phyloP scores from a whole-genome alignment of 345 rosid species.

The Erucastrum elatum region DNA sequence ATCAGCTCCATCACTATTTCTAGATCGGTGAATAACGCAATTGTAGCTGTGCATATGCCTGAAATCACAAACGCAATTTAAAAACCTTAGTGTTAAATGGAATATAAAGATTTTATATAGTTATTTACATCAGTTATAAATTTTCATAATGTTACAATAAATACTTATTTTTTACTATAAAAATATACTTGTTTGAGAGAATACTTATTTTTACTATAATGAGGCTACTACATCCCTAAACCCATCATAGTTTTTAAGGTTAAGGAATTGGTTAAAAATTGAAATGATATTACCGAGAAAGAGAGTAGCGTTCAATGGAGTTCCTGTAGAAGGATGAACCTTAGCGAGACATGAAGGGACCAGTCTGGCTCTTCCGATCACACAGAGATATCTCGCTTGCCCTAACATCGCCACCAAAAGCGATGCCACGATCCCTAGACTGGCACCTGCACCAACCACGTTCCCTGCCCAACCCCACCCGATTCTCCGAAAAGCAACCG shows the following conservation, averaged over 20 bases:
- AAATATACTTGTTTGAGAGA: too few relatives aligned
- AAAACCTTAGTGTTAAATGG: not conserved
- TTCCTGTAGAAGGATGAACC: constrained; percentile 94
- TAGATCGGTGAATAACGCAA: constrained; percentile 85
- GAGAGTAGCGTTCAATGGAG: constrained; percentile 92
- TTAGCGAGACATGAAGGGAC: constrained; percentile 89
- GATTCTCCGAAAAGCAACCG: constrained; percentile 59
- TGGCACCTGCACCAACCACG: constrained; percentile 89
- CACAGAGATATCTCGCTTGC: constrained; percentile 97
- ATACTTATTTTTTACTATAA: not conserved
- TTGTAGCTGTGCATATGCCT: constrained; percentile 92
- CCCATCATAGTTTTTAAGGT: not conserved
- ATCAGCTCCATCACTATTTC: constrained; percentile 65
- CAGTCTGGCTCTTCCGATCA: constrained; percentile 77
- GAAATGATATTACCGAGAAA: constrained; percentile 65
- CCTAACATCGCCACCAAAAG: constrained; percentile 95
- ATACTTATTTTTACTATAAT: not conserved
- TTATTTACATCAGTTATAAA: not conserved
- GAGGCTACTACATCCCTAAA: not conserved
- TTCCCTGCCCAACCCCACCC: constrained; percentile 92
- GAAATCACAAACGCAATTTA: constrained; percentile 9
- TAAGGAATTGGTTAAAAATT: not conserved
- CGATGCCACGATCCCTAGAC: constrained; percentile 92
- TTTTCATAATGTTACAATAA: not conserved
- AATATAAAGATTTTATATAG: not conserved